A percentile compares a stretch with the other conserved stretches of the same genome.
phyloP scores from a whole-genome alignment of 495 filamentous ascomycete genomes.

The Penicillium pulvis region DNA sequence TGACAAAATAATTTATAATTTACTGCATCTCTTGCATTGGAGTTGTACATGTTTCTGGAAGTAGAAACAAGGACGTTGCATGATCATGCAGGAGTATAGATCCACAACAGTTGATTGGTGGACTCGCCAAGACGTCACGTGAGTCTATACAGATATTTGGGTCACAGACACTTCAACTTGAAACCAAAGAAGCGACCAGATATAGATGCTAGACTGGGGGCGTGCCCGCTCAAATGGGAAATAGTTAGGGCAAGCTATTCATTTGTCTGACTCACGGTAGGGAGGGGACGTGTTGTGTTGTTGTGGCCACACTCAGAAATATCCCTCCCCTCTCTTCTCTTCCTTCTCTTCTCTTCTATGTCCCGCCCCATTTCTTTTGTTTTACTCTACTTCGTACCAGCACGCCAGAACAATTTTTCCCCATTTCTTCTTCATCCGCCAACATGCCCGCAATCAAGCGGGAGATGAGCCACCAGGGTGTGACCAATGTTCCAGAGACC shows the following conservation, averaged over 20 bases:
- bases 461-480: not conserved
- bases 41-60: too few species aligned
- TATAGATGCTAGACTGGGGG: not conserved
- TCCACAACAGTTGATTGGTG: not conserved
- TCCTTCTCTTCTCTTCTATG: not conserved
- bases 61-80: not conserved
- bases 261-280: not conserved
- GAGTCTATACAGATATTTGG: slow-evolving; percentile 37
- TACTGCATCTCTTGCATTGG: too few species aligned
- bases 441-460: not conserved
- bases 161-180: slow-evolving; percentile 5
- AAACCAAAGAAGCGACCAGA: too few species aligned
- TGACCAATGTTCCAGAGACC: slow-evolving; percentile 4
- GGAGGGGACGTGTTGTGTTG: not conserved
- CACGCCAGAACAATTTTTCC: not conserved
- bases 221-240: not conserved
- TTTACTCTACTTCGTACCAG: not conserved
- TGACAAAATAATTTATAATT: too few species aligned
- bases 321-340: slow-evolving; percentile 2
- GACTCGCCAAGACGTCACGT: slow-evolving; percentile 24
- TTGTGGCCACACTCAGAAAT: slow-evolving; percentile 3
- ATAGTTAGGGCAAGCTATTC: not conserved
- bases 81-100: not conserved
- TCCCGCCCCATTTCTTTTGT: not conserved
- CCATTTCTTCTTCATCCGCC: not conserved